Evolutionary conservation across 148 eudicot species (phyloP), one percentile per base, ranked within the genome.

Genomic region (Camellia granthamiana): DNA sequence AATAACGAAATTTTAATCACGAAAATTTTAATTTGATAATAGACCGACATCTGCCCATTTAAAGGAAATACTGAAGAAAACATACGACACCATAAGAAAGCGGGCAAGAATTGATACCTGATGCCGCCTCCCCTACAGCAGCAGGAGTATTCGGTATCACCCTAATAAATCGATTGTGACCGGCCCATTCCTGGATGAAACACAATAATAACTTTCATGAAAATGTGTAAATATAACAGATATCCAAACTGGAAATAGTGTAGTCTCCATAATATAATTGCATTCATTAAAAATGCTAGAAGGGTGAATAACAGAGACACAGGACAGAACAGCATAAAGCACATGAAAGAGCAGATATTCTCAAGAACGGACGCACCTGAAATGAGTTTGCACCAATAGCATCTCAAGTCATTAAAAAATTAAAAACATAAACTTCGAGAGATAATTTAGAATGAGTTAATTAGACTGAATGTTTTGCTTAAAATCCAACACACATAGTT

Each of bases 61-160:
- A 2, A 68, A 13, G n/a, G 30, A 64, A 69, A 10, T 7, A 67
- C 6, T 65, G 7, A 21, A 72, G 21, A 64, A 23, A 49, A 19
- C 69, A 55, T 21, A 18, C 62, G 10, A 49, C 55, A 21, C 47
- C 5, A 60, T n/a, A 64, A 52, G 47, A 60, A 81, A 15, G 52
- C 59, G 58, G 64, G 76, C 18, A 81, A 60, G n/a, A 13, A 42
- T 10, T 9, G 11, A 49, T 87, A 96, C 99, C 99, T 74, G 98
- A 91, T 62, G 98, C 92, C 16, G 97, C 99, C 82, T 87, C 75
- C 47, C 98, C 98, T 80, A 96, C 95, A 74, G 98, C 97, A 83
- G 99, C 93, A 71, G 98, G 99, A 69, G 99, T 96, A 78, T 96
- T 96, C 68, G 99, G 98, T 92, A 96, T 96, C 55, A 96, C 99